Evolutionary conservation across 306 rosid genomes (phyloP).

Genomic region (Luffa acutangula): DNA sequence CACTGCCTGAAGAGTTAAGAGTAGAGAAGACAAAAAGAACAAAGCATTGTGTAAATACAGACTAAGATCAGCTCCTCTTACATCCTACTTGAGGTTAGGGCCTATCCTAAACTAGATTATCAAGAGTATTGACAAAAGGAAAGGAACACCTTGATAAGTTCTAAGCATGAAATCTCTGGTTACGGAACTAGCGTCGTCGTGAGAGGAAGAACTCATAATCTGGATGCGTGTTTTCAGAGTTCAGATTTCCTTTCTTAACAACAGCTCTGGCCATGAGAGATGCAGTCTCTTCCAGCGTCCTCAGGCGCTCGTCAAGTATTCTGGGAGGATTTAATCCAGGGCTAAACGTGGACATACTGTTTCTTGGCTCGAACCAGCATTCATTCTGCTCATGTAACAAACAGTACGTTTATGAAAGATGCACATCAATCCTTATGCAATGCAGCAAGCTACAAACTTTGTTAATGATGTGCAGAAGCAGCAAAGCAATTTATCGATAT

Average conservation of each 20-base stretch:
- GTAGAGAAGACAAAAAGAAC: neutral
- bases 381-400: constrained; percentile 47
- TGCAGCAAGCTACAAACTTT: neutral
- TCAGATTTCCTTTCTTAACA: constrained; percentile 40
- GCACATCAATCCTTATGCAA: neutral
- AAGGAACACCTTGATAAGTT: neutral
- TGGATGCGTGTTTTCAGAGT: constrained; percentile 48
- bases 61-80: constrained; percentile 2
- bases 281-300: constrained; percentile 65
- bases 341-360: constrained; percentile 4
- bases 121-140: neutral
- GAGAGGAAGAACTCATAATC: constrained; percentile 76
- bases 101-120: neutral
- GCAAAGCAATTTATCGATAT: neutral
- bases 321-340: constrained; percentile 23
- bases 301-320: constrained; percentile 42
- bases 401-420: neutral
- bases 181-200: constrained; percentile 35
- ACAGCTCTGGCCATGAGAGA: constrained; percentile 66
- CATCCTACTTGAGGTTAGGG: constrained; percentile 12
- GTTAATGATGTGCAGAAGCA: neutral
- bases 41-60: neutral
- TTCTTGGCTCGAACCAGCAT: constrained; percentile 60
- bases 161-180: neutral
- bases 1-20: neutral